Conservation (phyloP, 2,329 filamentous ascomycete species). For the Fusarium globosum region DNA sequence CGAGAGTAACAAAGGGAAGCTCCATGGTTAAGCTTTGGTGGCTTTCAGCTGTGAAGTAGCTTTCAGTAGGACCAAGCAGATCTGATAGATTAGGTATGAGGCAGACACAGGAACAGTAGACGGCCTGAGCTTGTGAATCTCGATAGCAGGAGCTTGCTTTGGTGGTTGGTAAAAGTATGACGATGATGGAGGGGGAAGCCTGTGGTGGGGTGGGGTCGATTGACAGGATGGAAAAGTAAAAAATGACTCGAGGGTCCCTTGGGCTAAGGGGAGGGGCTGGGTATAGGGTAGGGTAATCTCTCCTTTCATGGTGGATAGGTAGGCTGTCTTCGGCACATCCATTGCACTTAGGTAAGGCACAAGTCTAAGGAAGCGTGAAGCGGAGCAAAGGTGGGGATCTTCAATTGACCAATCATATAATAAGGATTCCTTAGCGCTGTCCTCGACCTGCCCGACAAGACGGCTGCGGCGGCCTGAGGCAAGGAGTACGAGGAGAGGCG, state of each 20-base stretch:
- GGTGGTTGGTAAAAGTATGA: slow-evolving; percentile 14
- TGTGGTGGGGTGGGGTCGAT: slow-evolving; percentile 30
- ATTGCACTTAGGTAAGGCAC: slow-evolving; percentile 36
- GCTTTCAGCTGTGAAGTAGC: slow-evolving; percentile 5
- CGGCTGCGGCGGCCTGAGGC: slow-evolving; percentile 25
- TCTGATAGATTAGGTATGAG: not conserved
- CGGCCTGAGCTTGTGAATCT: slow-evolving; percentile 21
- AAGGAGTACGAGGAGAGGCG: slow-evolving; percentile 11
- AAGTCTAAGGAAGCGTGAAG: slow-evolving; percentile 17
- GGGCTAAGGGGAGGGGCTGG: not conserved
- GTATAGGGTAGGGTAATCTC: slow-evolving; percentile 31
- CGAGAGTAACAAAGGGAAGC: slow-evolving; percentile 64
- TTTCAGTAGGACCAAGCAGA: not conserved
- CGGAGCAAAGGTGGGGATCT: slow-evolving; percentile 3
- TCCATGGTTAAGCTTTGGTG: slow-evolving; percentile 49
- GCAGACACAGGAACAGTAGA: not conserved
- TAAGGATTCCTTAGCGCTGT: not conserved
- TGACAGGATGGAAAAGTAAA: slow-evolving; percentile 10
- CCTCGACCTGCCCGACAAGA: slow-evolving; percentile 1
- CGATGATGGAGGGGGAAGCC: slow-evolving; percentile 16
- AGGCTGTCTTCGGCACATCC: not conserved
- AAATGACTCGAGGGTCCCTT: slow-evolving; percentile 17
- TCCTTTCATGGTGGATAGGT: not conserved
- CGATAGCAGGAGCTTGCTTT: slow-evolving; percentile 11
- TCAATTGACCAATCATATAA: slow-evolving; percentile 32